Conservation (phyloP, 768 basidiomycete genomes). For the Collybia mongolica region DNA sequence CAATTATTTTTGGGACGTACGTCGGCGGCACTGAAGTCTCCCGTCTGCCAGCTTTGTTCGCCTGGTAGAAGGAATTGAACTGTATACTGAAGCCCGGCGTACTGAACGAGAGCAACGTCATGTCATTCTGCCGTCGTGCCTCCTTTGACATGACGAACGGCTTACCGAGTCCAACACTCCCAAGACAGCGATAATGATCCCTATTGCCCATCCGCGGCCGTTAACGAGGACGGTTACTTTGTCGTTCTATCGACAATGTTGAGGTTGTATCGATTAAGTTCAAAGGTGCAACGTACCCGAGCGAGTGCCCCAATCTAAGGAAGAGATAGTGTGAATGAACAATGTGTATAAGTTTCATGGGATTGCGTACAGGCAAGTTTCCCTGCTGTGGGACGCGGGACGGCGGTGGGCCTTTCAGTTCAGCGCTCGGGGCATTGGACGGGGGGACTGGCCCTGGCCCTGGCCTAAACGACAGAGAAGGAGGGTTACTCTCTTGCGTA, state of each 20-base stretch:
- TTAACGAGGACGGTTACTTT: slow-evolving; percentile 16
- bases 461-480: slow-evolving; percentile 3
- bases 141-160: too few species aligned
- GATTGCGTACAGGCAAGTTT: too few species aligned
- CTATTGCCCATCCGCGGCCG: slow-evolving; percentile 20
- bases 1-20: not conserved
- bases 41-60: not conserved
- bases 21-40: slow-evolving; percentile 5
- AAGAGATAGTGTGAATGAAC: too few species aligned
- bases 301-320: too few species aligned
- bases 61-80: slow-evolving; percentile 6
- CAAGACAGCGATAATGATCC: slow-evolving; percentile 1
- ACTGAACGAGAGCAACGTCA: too few species aligned
- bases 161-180: too few species aligned
- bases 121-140: too few species aligned
- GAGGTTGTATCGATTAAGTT: too few species aligned
- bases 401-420: too few species aligned
- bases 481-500: not conserved
- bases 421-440: too few species aligned
- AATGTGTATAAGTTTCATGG: too few species aligned
- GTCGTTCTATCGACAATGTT: slow-evolving; percentile 11
- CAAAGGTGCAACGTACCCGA: not conserved
- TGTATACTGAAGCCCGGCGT: not conserved
- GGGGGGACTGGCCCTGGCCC: not conserved
- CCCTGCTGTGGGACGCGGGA: too few species aligned